Evolutionary conservation across 192 early-diverging fungal species (phyloP).

Genomic region (Coemansia sp.): DNA sequence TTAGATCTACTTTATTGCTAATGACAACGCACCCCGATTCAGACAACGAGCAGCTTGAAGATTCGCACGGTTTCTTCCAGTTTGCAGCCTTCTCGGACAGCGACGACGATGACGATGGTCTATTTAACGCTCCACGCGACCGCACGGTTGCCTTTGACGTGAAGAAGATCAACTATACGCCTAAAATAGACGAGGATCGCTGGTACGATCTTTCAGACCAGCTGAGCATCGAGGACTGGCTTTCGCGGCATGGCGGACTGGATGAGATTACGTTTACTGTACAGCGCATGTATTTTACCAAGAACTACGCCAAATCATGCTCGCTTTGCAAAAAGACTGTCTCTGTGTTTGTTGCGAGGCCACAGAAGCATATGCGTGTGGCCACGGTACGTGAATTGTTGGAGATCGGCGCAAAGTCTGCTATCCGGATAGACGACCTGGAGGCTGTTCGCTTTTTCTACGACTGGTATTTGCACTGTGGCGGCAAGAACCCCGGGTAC

Average conservation of each 20-base stretch:
- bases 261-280: constrained; percentile 41
- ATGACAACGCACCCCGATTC: neutral
- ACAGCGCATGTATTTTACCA: constrained; percentile 39
- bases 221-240: constrained; percentile 12
- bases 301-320: constrained; percentile 1
- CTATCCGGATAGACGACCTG: constrained; percentile 15
- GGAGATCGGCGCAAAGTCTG: constrained; percentile 39
- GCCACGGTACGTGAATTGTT: constrained; percentile 38
- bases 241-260: constrained; percentile 18
- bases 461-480: constrained; percentile 35
- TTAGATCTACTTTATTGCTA: neutral
- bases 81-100: constrained; percentile 44
- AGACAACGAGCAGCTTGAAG: constrained; percentile 24
- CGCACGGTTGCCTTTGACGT: constrained; percentile 30
- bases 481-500: constrained; percentile 44
- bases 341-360: constrained; percentile 2
- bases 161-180: constrained; percentile 32
- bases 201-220: constrained; percentile 36
- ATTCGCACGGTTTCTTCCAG: constrained; percentile 53
- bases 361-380: constrained; percentile 4
- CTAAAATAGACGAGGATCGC: constrained; percentile 35
- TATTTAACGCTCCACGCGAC: constrained; percentile 32
- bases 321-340: constrained; percentile 28
- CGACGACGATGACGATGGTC: constrained; percentile 28
- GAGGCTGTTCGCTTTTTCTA: constrained; percentile 23